Base-by-base conservation (phyloP, 345 rosid genomes). In the Ailanthus altissimus region DNA sequence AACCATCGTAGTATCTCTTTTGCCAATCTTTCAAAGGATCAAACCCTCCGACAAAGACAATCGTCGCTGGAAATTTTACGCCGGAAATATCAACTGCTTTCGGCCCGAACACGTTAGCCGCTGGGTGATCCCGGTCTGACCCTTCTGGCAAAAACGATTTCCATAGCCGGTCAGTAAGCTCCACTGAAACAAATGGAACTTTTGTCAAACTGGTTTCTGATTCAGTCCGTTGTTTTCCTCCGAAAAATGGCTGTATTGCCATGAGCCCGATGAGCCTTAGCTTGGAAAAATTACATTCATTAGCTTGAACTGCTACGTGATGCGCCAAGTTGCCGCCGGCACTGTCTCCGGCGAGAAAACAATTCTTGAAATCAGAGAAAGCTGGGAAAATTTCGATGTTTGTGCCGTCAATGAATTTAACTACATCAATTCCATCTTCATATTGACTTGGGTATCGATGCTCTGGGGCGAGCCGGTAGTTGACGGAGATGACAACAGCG, bases 1-100 rank as follows among this genome's bases (percentile, higher is more conserved):
- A 53, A 59, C 88, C 77, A 32, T 81, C 76, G 3, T 49, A 75
- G 59, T 85, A 85, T 54, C 28, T 81, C 25, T 79, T 83, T 60
- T 85, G 86, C 84, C 86, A 78, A 67, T 81, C 88, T 64, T 83
- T 63, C 43, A 85, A 72, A 25, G 78, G 80, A 66, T 85, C 88
- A 7, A 76, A 3, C 36, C 84, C 83, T 1, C 80, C 81, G 7
- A 73, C 71, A 4, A 78, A 12, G 28, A 78, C 60, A 4, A 78
- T 5, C 5, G 84, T 78, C 0, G 23, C 26, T 7, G 82, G 84
- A 13, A 78, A 74, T 12, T 69, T 42, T 28, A 81, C 8, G 2
- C 49, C 79, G 15, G 78, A 74, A 14, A 81, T 81, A 14, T 73
- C 78, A 11, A 57, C 81, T 8, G 71, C 1, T n/a, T 77, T 70